Conservation (phyloP, 352 stramenopile species). For the Phytopythium delawarense region DNA sequence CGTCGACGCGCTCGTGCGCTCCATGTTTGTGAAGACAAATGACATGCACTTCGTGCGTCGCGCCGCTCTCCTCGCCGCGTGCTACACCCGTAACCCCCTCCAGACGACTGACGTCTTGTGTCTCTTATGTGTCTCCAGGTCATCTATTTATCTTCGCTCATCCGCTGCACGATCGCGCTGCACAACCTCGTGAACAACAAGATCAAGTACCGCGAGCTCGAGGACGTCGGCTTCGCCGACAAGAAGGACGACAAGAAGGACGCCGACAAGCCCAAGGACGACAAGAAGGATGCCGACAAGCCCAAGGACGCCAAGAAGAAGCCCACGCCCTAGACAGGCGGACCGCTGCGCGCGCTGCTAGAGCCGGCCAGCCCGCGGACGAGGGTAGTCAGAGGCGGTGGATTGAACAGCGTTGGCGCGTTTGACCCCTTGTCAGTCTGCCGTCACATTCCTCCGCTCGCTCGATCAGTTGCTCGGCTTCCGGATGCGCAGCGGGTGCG, state of each 20-base stretch:
- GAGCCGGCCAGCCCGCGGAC: background rate
- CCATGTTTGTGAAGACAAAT: slow-evolving; percentile 99
- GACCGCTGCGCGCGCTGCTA: background rate
- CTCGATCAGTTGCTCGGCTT: slow-evolving; percentile 5
- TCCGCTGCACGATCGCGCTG: slow-evolving; percentile 97
- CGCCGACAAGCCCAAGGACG: slow-evolving; percentile 38
- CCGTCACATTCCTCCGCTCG: background rate
- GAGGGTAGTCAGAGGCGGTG: background rate
- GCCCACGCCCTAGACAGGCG: background rate
- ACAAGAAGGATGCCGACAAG: slow-evolving; percentile 47
- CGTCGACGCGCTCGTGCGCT: slow-evolving; percentile 94
- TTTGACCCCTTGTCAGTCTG: background rate
- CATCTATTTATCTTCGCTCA: slow-evolving; percentile 97
- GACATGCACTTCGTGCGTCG: slow-evolving; percentile 97
- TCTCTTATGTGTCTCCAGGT: slow-evolving; percentile 39
- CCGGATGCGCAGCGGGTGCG: slow-evolving; percentile 86
- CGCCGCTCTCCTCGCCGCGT: no score
- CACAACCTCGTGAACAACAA: slow-evolving; percentile 99
- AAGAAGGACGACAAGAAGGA: slow-evolving; percentile 74
- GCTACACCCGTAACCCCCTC: no score
- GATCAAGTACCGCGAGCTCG: slow-evolving; percentile 94
- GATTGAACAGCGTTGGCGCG: background rate
- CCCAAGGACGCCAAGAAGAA: slow-evolving; percentile 24
- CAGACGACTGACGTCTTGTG: background rate
- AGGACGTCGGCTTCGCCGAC: slow-evolving; percentile 66